These are phyloP conservation scores for Wickerhamiella lipophila DNA, from an alignment of 805 yeast species.

Conservation along the genomic window DNA sequence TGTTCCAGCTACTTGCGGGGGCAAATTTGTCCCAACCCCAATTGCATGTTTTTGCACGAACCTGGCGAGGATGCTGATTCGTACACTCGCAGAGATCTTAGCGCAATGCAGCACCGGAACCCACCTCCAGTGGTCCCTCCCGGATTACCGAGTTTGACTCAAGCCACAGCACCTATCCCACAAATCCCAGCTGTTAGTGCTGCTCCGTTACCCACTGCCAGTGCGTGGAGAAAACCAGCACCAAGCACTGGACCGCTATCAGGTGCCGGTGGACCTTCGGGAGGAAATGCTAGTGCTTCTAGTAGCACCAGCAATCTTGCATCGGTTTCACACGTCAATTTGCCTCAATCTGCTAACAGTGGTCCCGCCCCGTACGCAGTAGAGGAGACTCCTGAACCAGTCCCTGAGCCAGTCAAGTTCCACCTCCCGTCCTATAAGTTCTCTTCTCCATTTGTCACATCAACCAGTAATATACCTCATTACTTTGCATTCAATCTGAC, in stretches of 20 bases:
- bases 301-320: neutral
- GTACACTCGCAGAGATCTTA: slow-evolving; percentile 75
- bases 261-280: neutral
- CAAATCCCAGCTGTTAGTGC: slow-evolving; percentile 1
- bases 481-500: slow-evolving; percentile 8
- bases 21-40: slow-evolving; percentile 93
- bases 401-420: neutral
- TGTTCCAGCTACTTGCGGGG: slow-evolving; percentile 94
- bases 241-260: neutral
- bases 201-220: slow-evolving; percentile 9
- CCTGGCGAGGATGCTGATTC: slow-evolving; percentile 99
- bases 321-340: neutral
- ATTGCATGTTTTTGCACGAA: slow-evolving; percentile 97
- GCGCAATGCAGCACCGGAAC: slow-evolving; percentile 46
- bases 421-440: neutral
- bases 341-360: neutral
- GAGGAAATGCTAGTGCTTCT: neutral
- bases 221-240: slow-evolving; percentile 6
- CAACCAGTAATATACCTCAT: neutral
- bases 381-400: neutral
- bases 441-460: slow-evolving; percentile 1
- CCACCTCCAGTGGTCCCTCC: slow-evolving; percentile 9
- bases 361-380: neutral
- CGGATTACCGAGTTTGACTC: slow-evolving; percentile 9
- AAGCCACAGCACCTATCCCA: neutral